Base-by-base conservation (phyloP, 1,284 basidiomycete species). In the Pascua sp. region DNA sequence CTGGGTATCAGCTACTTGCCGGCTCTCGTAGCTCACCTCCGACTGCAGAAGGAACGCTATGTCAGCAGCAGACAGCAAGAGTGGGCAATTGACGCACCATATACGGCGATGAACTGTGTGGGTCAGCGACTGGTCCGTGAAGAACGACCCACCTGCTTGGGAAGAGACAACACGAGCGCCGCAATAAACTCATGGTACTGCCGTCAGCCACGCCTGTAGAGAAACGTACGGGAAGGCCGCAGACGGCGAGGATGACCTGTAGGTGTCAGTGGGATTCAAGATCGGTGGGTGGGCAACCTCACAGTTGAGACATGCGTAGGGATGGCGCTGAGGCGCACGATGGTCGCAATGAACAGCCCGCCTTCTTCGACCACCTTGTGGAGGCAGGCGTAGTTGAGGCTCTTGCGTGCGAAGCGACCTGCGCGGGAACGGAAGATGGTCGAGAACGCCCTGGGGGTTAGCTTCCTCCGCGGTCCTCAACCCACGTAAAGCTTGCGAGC, bases 1-100 rank as follows among this genome's bases (percentile, higher is more conserved):
- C 88, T 83, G 40, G 56, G 48, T n/a, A 45, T 55, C 5, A 51
- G 61, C 58, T 86, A 82, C 55, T 77, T 83, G 42, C 16, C 13
- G 18, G 8, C 32, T 12, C 11, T 41, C 37, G 11, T 18, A 47
- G 51, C 61, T 47, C 13, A 60, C 62, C 59, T 50, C 65, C 65
- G 11, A 67, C 63, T 58, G 47, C 24, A 32, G 16, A 10, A 49
- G 36, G 32, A 49, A 18, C 4, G 18, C 13, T 17, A 18, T 47
- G 41, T 54, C 52, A 54, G 52, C 52, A 54, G 52, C 36, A 17
- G 37, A 36, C 1, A 54, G 24, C 32, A 5, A 5, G 42, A 13
- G 5, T 41, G 9, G 4, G 9, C 24, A 24, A 15, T 11, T 11
- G 16, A 46, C 55, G 41, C 13, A 55, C 56, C 51, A 55, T 70